Conservation (phyloP, 2,329 filamentous ascomycete species). For the Apiospora malaysiana region DNA sequence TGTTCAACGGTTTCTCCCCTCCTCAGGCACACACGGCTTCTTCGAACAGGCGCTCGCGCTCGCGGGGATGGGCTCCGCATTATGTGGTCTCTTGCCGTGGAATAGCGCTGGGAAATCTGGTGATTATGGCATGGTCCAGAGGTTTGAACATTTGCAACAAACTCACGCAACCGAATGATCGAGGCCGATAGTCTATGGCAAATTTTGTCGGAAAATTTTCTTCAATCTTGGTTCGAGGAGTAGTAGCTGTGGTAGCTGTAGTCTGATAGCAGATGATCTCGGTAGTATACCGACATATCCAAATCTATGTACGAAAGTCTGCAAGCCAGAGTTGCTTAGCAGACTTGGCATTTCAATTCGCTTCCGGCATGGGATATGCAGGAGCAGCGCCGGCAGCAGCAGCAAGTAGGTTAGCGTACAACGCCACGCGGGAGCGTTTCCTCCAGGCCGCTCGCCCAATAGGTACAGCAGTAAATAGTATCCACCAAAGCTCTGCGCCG, state of each 20-base stretch:
- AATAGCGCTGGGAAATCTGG: background rate
- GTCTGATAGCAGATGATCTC: too few relatives aligned
- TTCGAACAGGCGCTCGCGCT: background rate
- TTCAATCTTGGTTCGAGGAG: background rate
- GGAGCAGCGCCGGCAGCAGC: background rate
- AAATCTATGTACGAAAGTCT: background rate
- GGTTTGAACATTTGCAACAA: background rate
- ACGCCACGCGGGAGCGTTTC: background rate
- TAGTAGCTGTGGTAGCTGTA: too few relatives aligned
- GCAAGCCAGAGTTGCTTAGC: background rate
- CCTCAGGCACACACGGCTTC: background rate
- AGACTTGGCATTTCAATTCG: background rate
- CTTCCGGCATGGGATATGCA: background rate
- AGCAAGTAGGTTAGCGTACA: background rate
- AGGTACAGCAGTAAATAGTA: background rate
- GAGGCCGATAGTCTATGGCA: background rate
- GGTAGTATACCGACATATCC: slow-evolving; percentile 2
- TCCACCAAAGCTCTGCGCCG: background rate
- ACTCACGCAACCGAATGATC: slow-evolving; percentile 11
- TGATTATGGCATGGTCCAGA: slow-evolving; percentile 6
- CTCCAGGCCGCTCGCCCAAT: background rate
- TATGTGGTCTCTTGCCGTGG: background rate
- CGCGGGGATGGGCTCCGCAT: slow-evolving; percentile 8
- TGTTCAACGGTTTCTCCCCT: background rate
- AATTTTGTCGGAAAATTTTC: background rate